Evolutionary conservation across 805 yeast species (phyloP), one percentile per base, ranked within the genome.

Genomic region (Ogataea henricii): DNA sequence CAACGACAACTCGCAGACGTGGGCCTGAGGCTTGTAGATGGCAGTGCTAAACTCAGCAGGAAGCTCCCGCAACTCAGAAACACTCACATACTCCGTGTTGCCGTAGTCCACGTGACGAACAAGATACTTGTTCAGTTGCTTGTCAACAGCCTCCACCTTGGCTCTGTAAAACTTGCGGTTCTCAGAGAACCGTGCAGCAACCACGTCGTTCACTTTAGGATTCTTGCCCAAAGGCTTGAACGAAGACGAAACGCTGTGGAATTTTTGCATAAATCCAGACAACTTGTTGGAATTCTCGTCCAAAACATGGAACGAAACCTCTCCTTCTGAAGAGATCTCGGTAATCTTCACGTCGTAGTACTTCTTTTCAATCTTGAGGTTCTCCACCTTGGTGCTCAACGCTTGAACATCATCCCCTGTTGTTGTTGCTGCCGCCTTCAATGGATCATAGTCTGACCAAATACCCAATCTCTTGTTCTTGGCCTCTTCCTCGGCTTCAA

Each of bases 51-150:
- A 82, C 57, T 76, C 75, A 27, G 72, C 46, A 13, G 89, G 85
- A 45, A 85, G 70, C 2, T 70, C 69, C 49, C 85, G 67, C 51
- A 85, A 67, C 16, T 77, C 67, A 1, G 70, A 50, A 33, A 71
- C 58, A 10, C 75, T 52, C 8, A 81, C 80, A 25, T 61, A 58
- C 56, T 77, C 83, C 32, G 67, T 60, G 41, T 74, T 77, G 26
- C 90, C 90, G 50, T 77, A 80, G 61, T 85, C 91, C 40, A 84
- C 64, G 49, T 82, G 81, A 55, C 75, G 75, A 25, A 85, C 82
- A 45, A 74, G 76, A 58, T 66, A 79, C 45, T 65, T 64, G 47
- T 65, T 67, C 16, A 73, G 56, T 12, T 68, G 48, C 51, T 73
- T 75, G 54, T 81, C 84, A 47, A 69, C 68, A 21, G 68, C 63